Conservation (phyloP, 2,329 filamentous ascomycete genomes). For the Stemphylium lycopersici region DNA sequence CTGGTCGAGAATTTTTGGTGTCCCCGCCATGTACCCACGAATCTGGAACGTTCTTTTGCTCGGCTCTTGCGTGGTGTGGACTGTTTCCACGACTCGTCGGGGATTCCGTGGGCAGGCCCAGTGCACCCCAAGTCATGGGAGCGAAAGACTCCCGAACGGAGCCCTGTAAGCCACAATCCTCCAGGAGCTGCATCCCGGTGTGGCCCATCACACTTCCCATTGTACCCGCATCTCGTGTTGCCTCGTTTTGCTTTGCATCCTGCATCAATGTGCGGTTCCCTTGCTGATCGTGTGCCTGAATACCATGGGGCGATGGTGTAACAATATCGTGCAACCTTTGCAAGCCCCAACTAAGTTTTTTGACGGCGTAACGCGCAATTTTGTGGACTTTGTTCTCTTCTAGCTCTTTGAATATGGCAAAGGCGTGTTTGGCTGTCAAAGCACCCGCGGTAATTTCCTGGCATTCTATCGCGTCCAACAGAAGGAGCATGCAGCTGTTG, state of each 20-base stretch:
- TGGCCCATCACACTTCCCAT: conserved; percentile 55
- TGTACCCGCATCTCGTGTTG: conserved; percentile 12
- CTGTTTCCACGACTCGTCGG: conserved; percentile 17
- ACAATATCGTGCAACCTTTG: conserved; percentile 25
- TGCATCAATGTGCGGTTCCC: conserved; percentile 12
- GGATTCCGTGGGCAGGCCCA: conserved; percentile 7
- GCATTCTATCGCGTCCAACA: conserved; percentile 54
- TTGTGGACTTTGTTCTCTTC: conserved; percentile 53
- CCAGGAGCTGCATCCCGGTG: conserved; percentile 56
- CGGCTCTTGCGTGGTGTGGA: background rate
- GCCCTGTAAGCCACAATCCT: conserved; percentile 53
- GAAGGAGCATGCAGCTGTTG: conserved; percentile 57
- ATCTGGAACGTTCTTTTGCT: background rate
- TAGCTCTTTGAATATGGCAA: conserved; percentile 52
- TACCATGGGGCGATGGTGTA: conserved; percentile 12
- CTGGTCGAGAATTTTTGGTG: conserved; percentile 22
- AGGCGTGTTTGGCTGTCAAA: conserved; percentile 50
- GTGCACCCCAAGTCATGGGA: conserved; percentile 39
- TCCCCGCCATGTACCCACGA: background rate
- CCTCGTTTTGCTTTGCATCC: conserved; percentile 18
- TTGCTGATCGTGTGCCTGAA: conserved; percentile 5
- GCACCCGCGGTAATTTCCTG: conserved; percentile 37
- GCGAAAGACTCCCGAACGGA: conserved; percentile 41
- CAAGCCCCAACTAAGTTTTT: conserved; percentile 46
- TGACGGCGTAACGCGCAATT: conserved; percentile 53